Conservation (phyloP, 768 basidiomycete species). For the Suillus plorans region DNA sequence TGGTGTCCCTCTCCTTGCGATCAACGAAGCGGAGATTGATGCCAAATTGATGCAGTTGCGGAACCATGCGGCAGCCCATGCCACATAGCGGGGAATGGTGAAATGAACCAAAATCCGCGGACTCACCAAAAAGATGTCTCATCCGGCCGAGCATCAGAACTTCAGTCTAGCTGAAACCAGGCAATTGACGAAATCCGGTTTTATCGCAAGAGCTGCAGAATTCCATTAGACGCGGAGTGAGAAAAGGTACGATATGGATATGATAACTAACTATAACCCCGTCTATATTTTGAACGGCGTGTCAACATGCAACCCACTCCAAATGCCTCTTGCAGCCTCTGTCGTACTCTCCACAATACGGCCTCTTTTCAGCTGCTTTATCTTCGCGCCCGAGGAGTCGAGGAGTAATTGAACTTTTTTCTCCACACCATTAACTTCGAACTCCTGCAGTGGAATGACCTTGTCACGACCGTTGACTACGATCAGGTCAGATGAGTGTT, state of each 20-base stretch:
- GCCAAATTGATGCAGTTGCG: background rate
- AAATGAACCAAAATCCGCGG: background rate
- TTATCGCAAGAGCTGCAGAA: background rate
- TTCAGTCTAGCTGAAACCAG: background rate
- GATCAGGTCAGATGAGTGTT: constrained; percentile 14
- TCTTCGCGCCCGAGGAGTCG: constrained; percentile 85
- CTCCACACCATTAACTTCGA: constrained; percentile 72
- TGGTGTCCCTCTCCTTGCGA: background rate
- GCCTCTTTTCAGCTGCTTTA: constrained; percentile 68
- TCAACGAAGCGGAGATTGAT: background rate
- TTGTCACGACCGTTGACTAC: constrained; percentile 87
- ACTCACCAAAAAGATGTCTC: background rate
- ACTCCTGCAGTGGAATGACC: constrained; percentile 75
- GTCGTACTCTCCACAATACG: constrained; percentile 74
- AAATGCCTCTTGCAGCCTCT: constrained; percentile 83
- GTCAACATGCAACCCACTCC: constrained; percentile 85
- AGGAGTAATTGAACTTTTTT: constrained; percentile 81
- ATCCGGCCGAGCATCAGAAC: background rate
- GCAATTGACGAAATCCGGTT: background rate
- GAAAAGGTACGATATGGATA: constrained; percentile 1
- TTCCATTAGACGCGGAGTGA: constrained; percentile 2
- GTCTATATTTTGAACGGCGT: constrained; percentile 56
- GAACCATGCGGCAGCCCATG: background rate
- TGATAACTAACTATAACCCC: constrained; percentile 6
- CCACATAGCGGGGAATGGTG: background rate